Evolutionary conservation across 2,329 filamentous ascomycete species (phyloP), one percentile per base, ranked within the genome.

Genomic region (Alternaria sp.): DNA sequence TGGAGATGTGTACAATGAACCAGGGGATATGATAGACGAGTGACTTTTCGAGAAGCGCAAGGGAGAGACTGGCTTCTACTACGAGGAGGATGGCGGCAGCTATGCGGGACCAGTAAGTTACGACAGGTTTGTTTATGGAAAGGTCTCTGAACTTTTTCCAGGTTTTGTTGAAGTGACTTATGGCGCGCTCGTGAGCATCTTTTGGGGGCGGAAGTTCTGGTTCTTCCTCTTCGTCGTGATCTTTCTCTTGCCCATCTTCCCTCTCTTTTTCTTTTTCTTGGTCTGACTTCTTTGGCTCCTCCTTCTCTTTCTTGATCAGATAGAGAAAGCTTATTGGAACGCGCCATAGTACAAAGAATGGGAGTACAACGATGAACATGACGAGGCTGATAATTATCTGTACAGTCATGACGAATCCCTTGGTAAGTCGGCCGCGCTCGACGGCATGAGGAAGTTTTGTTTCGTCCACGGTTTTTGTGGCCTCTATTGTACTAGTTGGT

Each of bases 291-390:
- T 27, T 38, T 50, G 43, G 16, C 25, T 50, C 32, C 32, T 25
- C 12, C 22, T 36, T 36, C 34, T 50, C 46, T 22, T 50, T 50
- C 10, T 14, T 50, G 46, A 20, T 27, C 9, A 50, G 20, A 30
- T 50, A 50, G 14, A 64, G 46, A 7, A 56, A n/a, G 38, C 25
- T 32, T 22, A 59, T 28, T 8, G 45, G 28, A 12, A 52, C 7
- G 16, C 60, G 60, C 59, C 55, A 63, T 22, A 36, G 3, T 3
- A 22, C 4, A 40, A 64, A 56, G 48, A 62, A 9, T 6, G 60
- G 62, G 3, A 52, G n/a, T 8, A 22, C 25, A 28, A 56, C 11
- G 28, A 45, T n/a, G 34, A 52, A 57, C 32, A 63, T 5, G 28
- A 53, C 0, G 1, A 55, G 49, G 5, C 53, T 40, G 12, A 32